Conservation (phyloP, 108 stramenopile genomes). For the Ochromonas danica region DNA sequence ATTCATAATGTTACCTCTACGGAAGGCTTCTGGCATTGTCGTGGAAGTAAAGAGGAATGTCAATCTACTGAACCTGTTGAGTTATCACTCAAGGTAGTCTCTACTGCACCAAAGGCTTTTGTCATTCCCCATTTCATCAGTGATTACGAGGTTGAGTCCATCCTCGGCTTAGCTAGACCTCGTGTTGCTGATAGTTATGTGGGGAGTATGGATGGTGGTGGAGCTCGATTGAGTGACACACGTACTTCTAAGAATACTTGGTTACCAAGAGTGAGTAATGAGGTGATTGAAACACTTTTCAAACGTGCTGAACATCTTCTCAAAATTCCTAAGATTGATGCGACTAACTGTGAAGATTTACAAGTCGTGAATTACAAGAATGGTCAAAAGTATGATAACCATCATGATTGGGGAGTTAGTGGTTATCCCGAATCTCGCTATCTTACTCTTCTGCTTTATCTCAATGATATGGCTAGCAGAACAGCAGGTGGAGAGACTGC, state of each 20-base stretch:
- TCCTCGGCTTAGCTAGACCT: constrained; percentile 58
- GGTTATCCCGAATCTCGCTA: constrained; percentile 54
- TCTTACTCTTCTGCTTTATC: constrained; percentile 76
- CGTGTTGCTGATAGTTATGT: neutral
- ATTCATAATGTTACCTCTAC: constrained; percentile 22
- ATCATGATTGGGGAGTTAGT: constrained; percentile 74
- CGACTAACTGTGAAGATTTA: constrained; percentile 63
- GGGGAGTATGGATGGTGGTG: neutral
- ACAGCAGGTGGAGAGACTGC: constrained; percentile 70
- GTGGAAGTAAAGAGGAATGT: neutral
- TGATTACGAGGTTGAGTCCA: constrained; percentile 73
- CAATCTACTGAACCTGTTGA: neutral
- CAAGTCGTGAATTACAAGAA: constrained; percentile 75
- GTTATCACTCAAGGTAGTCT: constrained; percentile 28
- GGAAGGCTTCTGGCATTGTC: neutral
- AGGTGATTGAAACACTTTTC: constrained; percentile 3
- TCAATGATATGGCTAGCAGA: constrained; percentile 45
- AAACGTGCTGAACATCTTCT: neutral
- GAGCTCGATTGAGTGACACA: constrained; percentile 51
- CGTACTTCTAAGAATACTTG: constrained; percentile 76
- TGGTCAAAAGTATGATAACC: constrained; percentile 77
- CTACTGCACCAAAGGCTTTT: constrained; percentile 66
- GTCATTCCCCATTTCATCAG: constrained; percentile 77
- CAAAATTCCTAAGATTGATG: neutral
- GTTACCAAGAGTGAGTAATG: constrained; percentile 64